phyloP scores from a whole-genome alignment of 257 asterid species.

The Lycium barbarum region DNA sequence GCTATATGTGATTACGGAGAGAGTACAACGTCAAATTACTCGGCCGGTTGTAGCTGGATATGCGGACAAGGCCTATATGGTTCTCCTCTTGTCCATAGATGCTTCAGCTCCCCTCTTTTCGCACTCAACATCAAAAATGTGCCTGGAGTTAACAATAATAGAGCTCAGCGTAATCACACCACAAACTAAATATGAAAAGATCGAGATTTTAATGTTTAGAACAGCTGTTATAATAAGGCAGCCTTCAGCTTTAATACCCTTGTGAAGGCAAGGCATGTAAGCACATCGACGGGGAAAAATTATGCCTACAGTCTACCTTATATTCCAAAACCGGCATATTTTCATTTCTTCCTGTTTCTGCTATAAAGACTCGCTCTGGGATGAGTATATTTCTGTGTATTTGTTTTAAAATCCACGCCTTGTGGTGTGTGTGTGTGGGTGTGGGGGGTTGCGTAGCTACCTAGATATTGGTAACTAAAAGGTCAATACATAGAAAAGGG shows the following conservation, averaged over 20 bases:
- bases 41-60: constrained; percentile 51
- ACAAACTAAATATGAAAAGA: background rate
- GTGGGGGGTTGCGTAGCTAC: no score
- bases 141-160: constrained; percentile 51
- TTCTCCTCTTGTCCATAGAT: constrained; percentile 83
- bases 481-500: background rate
- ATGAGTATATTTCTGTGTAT: no score
- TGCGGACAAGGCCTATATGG: constrained; percentile 85
- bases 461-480: background rate
- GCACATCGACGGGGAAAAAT: background rate
- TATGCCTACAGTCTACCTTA: background rate
- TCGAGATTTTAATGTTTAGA: background rate
- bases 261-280: background rate
- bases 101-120: constrained; percentile 82
- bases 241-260: background rate
- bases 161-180: background rate
- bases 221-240: background rate
- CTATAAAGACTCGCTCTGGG: background rate
- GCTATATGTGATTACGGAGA: constrained; percentile 27
- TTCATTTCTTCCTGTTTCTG: background rate
- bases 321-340: background rate
- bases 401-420: background rate
- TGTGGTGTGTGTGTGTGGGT: no score
- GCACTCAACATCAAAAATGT: constrained; percentile 68
- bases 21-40: constrained; percentile 13